Percentiles rank a stretch among this genome's conserved stretches.
Conservation (phyloP, 2,329 filamentous ascomycete genomes). For the Diaporthe eres region DNA sequence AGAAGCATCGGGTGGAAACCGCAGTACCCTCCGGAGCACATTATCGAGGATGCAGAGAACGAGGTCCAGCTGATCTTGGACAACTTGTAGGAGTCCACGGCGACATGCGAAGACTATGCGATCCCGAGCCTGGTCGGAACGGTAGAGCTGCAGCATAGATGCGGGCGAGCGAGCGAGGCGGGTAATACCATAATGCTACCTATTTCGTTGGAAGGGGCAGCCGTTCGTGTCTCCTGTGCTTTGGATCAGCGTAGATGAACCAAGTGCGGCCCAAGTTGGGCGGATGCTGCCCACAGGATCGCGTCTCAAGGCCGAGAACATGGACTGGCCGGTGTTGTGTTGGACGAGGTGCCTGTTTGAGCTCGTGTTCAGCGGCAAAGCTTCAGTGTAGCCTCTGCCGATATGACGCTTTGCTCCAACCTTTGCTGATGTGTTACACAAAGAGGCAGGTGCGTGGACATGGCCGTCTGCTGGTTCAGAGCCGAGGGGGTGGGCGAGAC, state of each 20-base stretch:
- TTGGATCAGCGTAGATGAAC: neutral
- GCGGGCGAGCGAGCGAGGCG: neutral
- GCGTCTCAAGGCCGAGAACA: neutral
- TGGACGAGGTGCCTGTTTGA: neutral
- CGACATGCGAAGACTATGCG: neutral
- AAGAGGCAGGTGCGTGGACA: neutral
- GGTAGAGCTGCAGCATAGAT: neutral
- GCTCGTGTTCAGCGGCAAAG: neutral
- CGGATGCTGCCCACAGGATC: neutral
- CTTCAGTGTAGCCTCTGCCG: too few species aligned
- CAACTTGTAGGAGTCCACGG: neutral
- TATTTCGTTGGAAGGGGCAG: neutral
- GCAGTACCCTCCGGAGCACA: constrained; percentile 57
- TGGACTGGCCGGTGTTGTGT: neutral
- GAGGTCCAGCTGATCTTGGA: constrained; percentile 60
- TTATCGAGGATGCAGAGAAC: constrained; percentile 59
- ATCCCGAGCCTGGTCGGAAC: neutral
- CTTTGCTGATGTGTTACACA: neutral
- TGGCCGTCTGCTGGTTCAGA: neutral
- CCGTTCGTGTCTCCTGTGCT: neutral
- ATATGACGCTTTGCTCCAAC: neutral
- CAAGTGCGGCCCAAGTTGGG: neutral
- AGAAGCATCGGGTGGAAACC: constrained; percentile 62
- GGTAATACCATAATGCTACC: neutral
- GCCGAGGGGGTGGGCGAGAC: neutral